Evolutionary conservation across 2,329 filamentous ascomycete genomes (phyloP).

Genomic region (Paraphoma sp.): DNA sequence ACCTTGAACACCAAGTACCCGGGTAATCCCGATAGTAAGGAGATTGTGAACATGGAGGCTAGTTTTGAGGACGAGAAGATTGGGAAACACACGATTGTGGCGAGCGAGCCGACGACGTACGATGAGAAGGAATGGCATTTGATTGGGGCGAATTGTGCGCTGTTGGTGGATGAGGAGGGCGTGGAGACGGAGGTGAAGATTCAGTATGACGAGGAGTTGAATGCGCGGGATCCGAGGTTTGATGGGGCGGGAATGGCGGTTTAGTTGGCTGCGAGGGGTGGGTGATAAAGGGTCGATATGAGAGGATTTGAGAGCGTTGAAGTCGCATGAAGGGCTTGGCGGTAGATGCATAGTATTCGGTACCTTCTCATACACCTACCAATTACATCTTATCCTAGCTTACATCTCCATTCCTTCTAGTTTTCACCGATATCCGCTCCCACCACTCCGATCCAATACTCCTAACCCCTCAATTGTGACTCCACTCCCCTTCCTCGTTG

Average conservation of each 20-base stretch:
- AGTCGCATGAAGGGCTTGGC: no score
- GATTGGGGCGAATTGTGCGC: slow-evolving; percentile 55
- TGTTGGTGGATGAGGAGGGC: slow-evolving; percentile 53
- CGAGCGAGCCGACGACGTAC: slow-evolving; percentile 62
- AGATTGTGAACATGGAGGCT: slow-evolving; percentile 43
- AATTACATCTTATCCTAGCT: neutral
- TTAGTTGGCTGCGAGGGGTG: neutral
- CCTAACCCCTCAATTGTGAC: slow-evolving; percentile 33
- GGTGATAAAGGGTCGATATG: neutral
- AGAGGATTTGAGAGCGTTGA: no score
- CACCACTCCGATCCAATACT: slow-evolving; percentile 31
- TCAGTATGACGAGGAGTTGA: slow-evolving; percentile 48
- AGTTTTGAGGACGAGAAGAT: slow-evolving; percentile 49
- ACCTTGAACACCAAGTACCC: slow-evolving; percentile 62
- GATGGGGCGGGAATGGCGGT: slow-evolving; percentile 9
- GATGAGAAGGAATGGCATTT: slow-evolving; percentile 60
- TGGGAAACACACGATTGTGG: slow-evolving; percentile 61
- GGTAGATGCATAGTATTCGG: no score
- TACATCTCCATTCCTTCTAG: neutral
- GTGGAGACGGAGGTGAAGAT: slow-evolving; percentile 45
- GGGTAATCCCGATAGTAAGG: slow-evolving; percentile 52
- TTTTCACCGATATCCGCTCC: slow-evolving; percentile 16
- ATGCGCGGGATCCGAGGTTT: slow-evolving; percentile 49
- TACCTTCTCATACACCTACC: no score
- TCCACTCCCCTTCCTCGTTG: slow-evolving; percentile 29